These are phyloP conservation scores for Pythium brachiatum DNA, from an alignment of 352 stramenopile species.

Conservation along the genomic window DNA sequence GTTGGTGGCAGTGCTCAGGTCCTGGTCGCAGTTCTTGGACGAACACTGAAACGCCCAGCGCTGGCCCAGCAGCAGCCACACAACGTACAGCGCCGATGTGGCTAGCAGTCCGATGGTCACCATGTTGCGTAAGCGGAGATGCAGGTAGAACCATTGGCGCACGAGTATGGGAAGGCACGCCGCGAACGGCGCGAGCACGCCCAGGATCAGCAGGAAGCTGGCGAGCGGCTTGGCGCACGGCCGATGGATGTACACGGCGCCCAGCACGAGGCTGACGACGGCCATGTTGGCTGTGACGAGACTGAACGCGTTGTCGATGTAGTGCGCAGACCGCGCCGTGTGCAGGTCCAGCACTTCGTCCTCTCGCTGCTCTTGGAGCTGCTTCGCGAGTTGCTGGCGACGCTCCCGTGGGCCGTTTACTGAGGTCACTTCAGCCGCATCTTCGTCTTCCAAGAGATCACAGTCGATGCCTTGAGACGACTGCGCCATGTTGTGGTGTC, in stretches of 20 bases:
- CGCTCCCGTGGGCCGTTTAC: background rate
- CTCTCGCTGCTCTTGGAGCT: constrained; percentile 20
- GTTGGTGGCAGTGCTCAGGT: constrained; percentile 35
- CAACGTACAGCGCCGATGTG: constrained; percentile 23
- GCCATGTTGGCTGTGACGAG: constrained; percentile 39
- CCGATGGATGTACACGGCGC: constrained; percentile 24
- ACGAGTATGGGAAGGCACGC: constrained; percentile 33
- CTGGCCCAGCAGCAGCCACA: constrained; percentile 35
- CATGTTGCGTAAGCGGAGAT: constrained; percentile 29
- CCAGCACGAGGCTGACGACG: constrained; percentile 31
- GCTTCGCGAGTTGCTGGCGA: constrained; percentile 8
- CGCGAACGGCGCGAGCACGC: constrained; percentile 31
- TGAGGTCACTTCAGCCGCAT: background rate
- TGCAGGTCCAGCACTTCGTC: constrained; percentile 25
- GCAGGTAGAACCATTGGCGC: constrained; percentile 43
- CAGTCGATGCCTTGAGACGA: background rate
- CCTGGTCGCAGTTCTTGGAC: constrained; percentile 30
- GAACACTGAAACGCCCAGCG: constrained; percentile 36
- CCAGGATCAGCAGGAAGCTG: constrained; percentile 31
- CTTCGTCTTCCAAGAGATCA: background rate
- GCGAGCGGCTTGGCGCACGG: constrained; percentile 33
- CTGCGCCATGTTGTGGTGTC: background rate
- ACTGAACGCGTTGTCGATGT: constrained; percentile 37
- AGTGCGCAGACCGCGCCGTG: constrained; percentile 25
- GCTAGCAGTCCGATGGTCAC: constrained; percentile 19